Evolutionary conservation across 208 protist genomes (phyloP).

Genomic region (Pavlovales sp.): DNA sequence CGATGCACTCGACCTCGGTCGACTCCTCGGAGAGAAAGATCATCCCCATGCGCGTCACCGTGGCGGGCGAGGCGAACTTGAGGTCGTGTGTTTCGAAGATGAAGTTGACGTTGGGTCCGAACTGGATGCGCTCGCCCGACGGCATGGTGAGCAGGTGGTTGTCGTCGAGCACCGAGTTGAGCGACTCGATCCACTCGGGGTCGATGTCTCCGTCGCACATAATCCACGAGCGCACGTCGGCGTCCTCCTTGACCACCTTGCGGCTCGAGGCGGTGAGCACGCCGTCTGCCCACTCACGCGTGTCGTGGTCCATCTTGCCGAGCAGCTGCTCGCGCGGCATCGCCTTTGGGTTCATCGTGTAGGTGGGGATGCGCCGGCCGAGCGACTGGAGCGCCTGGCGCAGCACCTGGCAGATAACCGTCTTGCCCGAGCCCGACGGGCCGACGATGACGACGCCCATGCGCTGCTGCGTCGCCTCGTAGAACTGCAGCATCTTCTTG

Average conservation of each 20-base stretch:
- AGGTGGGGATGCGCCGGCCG: slow-evolving; percentile 73
- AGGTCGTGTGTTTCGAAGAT: slow-evolving; percentile 96
- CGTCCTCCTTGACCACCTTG: slow-evolving; percentile 81
- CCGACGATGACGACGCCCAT: slow-evolving; percentile 96
- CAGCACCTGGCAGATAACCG: slow-evolving; percentile 83
- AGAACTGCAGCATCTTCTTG: slow-evolving; percentile 74
- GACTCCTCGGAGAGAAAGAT: slow-evolving; percentile 94
- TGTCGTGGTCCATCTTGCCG: slow-evolving; percentile 95
- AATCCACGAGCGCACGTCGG: slow-evolving; percentile 84
- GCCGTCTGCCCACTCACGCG: slow-evolving; percentile 96
- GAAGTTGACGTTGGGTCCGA: slow-evolving; percentile 96
- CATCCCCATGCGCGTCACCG: slow-evolving; percentile 95
- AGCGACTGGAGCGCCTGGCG: slow-evolving; percentile 75
- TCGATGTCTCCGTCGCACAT: slow-evolving; percentile 98
- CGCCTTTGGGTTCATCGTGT: slow-evolving; percentile 96
- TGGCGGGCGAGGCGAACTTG: slow-evolving; percentile 90
- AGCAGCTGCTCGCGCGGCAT: slow-evolving; percentile 87
- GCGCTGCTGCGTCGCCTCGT: slow-evolving; percentile 89
- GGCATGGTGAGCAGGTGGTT: slow-evolving; percentile 94
- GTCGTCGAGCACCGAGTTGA: slow-evolving; percentile 98
- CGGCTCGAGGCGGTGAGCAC: slow-evolving; percentile 87
- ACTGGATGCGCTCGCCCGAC: slow-evolving; percentile 94
- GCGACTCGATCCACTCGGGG: slow-evolving; percentile 97
- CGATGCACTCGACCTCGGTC: slow-evolving; percentile 79
- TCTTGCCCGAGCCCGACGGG: slow-evolving; percentile 91